Evolutionary conservation across 495 filamentous ascomycete genomes (phyloP), one percentile per base, ranked within the genome.

Genomic region (Penicillium dipodomyicola): DNA sequence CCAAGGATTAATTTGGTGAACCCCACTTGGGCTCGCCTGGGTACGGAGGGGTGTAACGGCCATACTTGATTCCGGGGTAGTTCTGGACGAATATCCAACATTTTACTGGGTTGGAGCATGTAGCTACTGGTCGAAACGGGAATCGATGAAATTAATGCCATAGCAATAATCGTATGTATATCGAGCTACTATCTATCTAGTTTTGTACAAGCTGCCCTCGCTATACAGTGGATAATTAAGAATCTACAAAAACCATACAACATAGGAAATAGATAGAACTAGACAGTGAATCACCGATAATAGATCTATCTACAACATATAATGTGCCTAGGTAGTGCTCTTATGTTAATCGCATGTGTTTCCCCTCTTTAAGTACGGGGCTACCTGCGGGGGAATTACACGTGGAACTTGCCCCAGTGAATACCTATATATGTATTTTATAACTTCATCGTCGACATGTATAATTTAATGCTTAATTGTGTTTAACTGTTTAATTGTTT

Each of bases 1-100:
- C 40, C 25, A 14, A 49, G 33, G 52, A 52, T 55, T 32, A 47
- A 39, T 35, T 59, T 20, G 35, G 35, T 22, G 39, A 39, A 67
- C 65, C 65, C 65, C 65, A 66, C 63, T 60, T 64, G 4, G 43
- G 27, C 22, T 56, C 56, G 60, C 63, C 65, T 60, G 53, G 64
- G 60, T 35, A 37, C 42, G 25, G 45, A 20, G n/a, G 15, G n/a
- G 27, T 17, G 11, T 19, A 20, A 32, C 29, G n/a, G 19, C 45
- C 45, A 46, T 29, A 20, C n/a, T 39, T n/a, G 6, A 39, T 17
- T 39, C 35, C n/a, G 35, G 35, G 35, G 35, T 39, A 17, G 35
- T 17, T 17, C n/a, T 39, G 5, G 7, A 37, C 6, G 2, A 11
- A 15, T 37, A 37, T 37, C n/a, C 33, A n/a, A 37, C 14, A 1